These are phyloP conservation scores for Mycena albidolilacea DNA, from an alignment of 768 basidiomycete genomes.

Conservation along the genomic window DNA sequence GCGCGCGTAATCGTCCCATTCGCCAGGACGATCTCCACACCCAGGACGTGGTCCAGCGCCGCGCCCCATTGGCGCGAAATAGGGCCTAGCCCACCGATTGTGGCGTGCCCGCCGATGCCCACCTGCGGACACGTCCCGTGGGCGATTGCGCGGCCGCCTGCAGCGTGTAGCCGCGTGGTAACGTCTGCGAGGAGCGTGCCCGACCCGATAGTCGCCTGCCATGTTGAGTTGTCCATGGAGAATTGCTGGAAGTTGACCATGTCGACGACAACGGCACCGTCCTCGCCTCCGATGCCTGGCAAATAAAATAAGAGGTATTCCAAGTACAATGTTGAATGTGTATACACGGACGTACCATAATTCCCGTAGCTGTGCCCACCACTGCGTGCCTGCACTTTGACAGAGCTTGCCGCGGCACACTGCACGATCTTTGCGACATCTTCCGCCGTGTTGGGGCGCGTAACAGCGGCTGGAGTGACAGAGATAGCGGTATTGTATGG, in stretches of 20 bases:
- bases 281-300: conserved; percentile 44
- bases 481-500: conserved; percentile 37
- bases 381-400: conserved; percentile 39
- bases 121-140: conserved; percentile 52
- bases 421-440: conserved; percentile 41
- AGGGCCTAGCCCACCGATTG: conserved; percentile 43
- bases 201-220: conserved; percentile 44
- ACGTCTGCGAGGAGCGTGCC: conserved; percentile 46
- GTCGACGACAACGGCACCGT: conserved; percentile 50
- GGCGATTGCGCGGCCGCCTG: conserved; percentile 44
- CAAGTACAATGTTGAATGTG: neutral
- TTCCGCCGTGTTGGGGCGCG: conserved; percentile 34
- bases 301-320: neutral
- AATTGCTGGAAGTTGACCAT: conserved; percentile 44
- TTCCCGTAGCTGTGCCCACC: conserved; percentile 40
- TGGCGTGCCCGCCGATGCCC: conserved; percentile 45
- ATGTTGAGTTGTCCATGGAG: conserved; percentile 44
- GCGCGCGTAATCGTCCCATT: conserved; percentile 42
- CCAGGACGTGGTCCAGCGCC: conserved; percentile 46
- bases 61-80: conserved; percentile 44
- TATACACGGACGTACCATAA: conserved; percentile 17
- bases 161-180: conserved; percentile 38
- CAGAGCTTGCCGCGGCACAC: conserved; percentile 38
- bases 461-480: conserved; percentile 43
- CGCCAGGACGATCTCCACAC: conserved; percentile 44